A percentile compares a stretch with the other conserved stretches of the same genome.
Conservation (phyloP, 176 grass and related monocot species). For the Triticum aestivum region IWGSC_CS_RefSeq_v2.1 NC_057799.1:570053012-570053511, state of each 20-base stretch:
- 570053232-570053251: not conserved
- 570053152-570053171: not conserved
- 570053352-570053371: not conserved
- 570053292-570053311: not conserved
- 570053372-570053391: not conserved
- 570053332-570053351: not conserved
- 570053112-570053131: not conserved
- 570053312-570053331: not conserved
- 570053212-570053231: not conserved
- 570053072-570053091: not conserved
- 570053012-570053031: too few species aligned
- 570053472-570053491: not conserved
- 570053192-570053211: not conserved
- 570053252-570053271: not conserved
- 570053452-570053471: not conserved
- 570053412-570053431: not conserved
- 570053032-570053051: too few species aligned
- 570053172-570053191: not conserved
- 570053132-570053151: not conserved
- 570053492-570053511: too few species aligned
- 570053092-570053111: not conserved
- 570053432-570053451: not conserved
- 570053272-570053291: not conserved
- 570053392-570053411: not conserved
- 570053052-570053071: not conserved